Conservation (phyloP, 1,284 basidiomycete species). For the Melampsora americana region DNA sequence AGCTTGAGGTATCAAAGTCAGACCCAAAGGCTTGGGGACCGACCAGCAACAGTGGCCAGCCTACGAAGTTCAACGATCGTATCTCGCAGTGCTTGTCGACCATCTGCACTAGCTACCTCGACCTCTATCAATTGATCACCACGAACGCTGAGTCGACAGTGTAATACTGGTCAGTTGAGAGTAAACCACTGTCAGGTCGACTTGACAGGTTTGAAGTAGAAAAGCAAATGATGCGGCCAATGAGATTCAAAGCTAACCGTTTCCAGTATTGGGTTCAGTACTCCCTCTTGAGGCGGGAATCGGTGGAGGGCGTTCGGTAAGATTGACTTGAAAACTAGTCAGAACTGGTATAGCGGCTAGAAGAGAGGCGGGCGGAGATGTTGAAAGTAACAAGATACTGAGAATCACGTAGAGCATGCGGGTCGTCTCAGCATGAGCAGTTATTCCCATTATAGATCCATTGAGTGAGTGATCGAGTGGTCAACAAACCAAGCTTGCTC, state of each 20-base stretch:
- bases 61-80: conserved; percentile 36
- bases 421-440: neutral
- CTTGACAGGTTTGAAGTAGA: neutral
- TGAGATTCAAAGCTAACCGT: conserved; percentile 13
- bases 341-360: conserved; percentile 36
- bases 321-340: conserved; percentile 17
- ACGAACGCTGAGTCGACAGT: conserved; percentile 29
- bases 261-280: conserved; percentile 8
- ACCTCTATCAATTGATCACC: conserved; percentile 39
- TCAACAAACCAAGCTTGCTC: conserved; percentile 29
- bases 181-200: neutral
- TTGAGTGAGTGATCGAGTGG: neutral
- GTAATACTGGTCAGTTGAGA: conserved; percentile 8
- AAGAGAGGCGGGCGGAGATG: conserved; percentile 17
- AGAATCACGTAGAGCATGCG: neutral
- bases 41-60: conserved; percentile 26
- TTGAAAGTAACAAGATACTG: conserved; percentile 21
- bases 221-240: neutral
- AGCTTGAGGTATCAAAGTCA: too few relatives aligned
- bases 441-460: neutral
- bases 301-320: conserved; percentile 13
- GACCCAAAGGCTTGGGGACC: neutral
- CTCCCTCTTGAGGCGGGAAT: neutral
- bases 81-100: conserved; percentile 25
- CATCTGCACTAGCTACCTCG: conserved; percentile 27